phyloP scores from a whole-genome alignment of 176 grass and related monocot genomes.

The Olyra latifolia region DNA sequence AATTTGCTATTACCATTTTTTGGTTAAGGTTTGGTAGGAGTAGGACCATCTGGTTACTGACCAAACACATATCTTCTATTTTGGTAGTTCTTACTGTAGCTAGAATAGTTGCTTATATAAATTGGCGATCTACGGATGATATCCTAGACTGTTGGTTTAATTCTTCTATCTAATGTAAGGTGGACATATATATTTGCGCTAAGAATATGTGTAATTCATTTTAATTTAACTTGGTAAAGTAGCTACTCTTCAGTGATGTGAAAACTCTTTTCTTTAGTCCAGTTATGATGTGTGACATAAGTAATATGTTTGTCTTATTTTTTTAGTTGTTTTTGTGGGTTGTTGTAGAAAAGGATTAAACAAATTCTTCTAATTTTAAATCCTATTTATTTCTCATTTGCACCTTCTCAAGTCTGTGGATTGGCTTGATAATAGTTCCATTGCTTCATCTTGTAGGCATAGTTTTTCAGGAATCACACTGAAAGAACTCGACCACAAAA shows the following conservation, averaged over 20 bases:
- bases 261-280: constrained; percentile 3
- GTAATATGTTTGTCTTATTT: not conserved
- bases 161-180: constrained; percentile 10
- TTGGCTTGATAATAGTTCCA: constrained; percentile 23
- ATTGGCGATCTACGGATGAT: not conserved
- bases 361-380: not conserved
- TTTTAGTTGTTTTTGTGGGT: not conserved
- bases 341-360: constrained; percentile 23
- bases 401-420: constrained; percentile 3
- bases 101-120: constrained; percentile 2
- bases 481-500: constrained; percentile 36
- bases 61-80: not conserved
- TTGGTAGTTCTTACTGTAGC: constrained; percentile 5
- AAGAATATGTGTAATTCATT: constrained; percentile 8
- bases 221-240: not conserved
- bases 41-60: not conserved
- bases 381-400: not conserved
- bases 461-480: constrained; percentile 38
- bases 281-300: constrained; percentile 5
- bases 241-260: not conserved
- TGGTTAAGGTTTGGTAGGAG: not conserved
- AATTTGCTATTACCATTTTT: not conserved
- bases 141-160: not conserved
- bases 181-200: not conserved
- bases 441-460: constrained; percentile 61